These are phyloP conservation scores for Leptomonas pyrrhocoris DNA, from an alignment of 208 protist genomes.

Conservation along the genomic window DNA sequence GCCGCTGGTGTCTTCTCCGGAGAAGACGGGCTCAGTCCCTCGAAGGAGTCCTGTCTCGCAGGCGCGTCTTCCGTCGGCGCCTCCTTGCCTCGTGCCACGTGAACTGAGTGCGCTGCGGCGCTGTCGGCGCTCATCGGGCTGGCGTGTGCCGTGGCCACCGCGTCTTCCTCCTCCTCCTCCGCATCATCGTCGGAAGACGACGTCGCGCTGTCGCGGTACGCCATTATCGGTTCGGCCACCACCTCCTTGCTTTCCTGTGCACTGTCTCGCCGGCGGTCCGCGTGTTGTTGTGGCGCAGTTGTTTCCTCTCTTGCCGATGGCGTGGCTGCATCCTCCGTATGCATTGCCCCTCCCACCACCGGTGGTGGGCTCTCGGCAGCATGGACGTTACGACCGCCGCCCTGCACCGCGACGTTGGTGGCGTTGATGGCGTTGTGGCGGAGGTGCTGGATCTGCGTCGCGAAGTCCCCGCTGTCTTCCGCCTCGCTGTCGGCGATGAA, in stretches of 20 bases:
- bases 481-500: constrained; percentile 12
- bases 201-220: too few species aligned
- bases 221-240: too few species aligned
- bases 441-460: too few species aligned
- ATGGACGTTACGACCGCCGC: too few species aligned
- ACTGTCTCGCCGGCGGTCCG: not conserved
- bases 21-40: not conserved
- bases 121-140: constrained; percentile 11
- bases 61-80: not conserved
- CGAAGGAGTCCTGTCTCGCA: not conserved
- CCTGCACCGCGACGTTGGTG: too few species aligned
- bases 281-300: too few species aligned
- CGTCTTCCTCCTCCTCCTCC: not conserved
- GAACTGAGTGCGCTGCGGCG: constrained; percentile 15
- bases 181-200: too few species aligned
- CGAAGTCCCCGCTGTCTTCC: not conserved
- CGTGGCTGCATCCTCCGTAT: too few species aligned
- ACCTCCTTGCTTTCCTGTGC: not conserved
- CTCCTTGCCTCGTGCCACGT: constrained; percentile 3
- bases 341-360: too few species aligned
- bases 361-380: too few species aligned
- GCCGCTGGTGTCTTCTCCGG: constrained; percentile 1
- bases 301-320: too few species aligned
- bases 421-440: too few species aligned
- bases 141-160: not conserved